phyloP scores from a whole-genome alignment of 2,329 filamentous ascomycete species.

The Fusarium falciforme region DNA sequence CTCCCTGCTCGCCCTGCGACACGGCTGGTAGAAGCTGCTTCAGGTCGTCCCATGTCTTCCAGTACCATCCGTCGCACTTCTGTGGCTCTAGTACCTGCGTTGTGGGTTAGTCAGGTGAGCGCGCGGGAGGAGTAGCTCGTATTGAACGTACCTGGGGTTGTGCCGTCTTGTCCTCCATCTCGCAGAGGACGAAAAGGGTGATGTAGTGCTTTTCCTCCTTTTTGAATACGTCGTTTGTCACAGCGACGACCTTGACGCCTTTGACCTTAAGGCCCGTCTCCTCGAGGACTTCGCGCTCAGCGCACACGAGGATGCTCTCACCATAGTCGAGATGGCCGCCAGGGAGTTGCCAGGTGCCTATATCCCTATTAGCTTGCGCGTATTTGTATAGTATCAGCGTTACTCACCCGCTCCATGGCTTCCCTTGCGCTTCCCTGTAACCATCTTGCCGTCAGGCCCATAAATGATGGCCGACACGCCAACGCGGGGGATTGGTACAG shows the following conservation, averaged over 20 bases:
- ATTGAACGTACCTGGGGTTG: constrained; percentile 63
- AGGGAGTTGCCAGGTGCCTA: constrained; percentile 74
- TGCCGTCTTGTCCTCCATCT: constrained; percentile 57
- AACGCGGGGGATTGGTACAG: constrained; percentile 52
- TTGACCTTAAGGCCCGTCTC: constrained; percentile 74
- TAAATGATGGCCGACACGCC: constrained; percentile 62
- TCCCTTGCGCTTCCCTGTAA: constrained; percentile 61
- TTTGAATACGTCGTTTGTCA: constrained; percentile 75
- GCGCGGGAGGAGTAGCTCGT: neutral
- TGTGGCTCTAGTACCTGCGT: constrained; percentile 56
- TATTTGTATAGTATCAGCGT: neutral
- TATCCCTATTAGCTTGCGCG: constrained; percentile 5
- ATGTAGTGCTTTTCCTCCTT: constrained; percentile 76
- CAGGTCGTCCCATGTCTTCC: constrained; percentile 60
- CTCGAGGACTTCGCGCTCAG: constrained; percentile 74
- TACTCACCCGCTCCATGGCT: constrained; percentile 61
- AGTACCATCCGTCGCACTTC: constrained; percentile 64
- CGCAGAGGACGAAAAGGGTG: constrained; percentile 74
- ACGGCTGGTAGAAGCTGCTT: constrained; percentile 36
- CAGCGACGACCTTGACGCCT: constrained; percentile 64
- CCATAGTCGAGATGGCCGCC: constrained; percentile 81
- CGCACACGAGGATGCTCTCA: constrained; percentile 72
- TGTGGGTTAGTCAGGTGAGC: neutral
- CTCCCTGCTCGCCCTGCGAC: constrained; percentile 28
- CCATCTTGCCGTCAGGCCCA: constrained; percentile 55